phyloP scores from a whole-genome alignment of 345 rosid genomes.

The Arabidopsis suecica region DNA sequence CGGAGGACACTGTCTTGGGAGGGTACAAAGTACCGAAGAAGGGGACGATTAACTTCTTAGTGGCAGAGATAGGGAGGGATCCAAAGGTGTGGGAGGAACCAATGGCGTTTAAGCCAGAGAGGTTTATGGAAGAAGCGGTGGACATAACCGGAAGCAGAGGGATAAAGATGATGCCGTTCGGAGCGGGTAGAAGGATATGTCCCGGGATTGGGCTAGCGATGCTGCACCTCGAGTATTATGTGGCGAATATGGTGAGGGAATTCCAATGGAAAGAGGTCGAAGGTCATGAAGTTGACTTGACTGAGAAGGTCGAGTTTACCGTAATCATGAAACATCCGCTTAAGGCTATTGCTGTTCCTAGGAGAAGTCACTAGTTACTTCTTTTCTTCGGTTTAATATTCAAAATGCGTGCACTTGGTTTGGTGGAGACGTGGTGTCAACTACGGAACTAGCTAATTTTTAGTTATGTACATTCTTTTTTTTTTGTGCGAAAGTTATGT shows the following conservation, averaged over 20 bases:
- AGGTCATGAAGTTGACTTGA: conserved; percentile 38
- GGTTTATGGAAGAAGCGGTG: conserved; percentile 38
- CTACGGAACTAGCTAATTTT: too few relatives aligned
- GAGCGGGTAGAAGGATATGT: conserved; percentile 53
- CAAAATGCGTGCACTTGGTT: not conserved
- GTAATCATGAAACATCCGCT: conserved; percentile 44
- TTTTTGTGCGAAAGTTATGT: too few relatives aligned
- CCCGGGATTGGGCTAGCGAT: conserved; percentile 46
- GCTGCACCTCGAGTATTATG: conserved; percentile 51
- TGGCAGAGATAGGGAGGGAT: conserved; percentile 49
- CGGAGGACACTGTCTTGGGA: conserved; percentile 40
- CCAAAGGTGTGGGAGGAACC: conserved; percentile 49
- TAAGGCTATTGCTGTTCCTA: conserved; percentile 40
- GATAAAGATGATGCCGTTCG: conserved; percentile 57
- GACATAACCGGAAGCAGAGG: conserved; percentile 49
- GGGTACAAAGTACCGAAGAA: conserved; percentile 46
- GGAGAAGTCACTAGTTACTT: conserved; percentile 16
- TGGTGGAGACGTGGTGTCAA: too few relatives aligned
- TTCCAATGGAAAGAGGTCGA: conserved; percentile 47
- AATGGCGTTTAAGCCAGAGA: conserved; percentile 52
- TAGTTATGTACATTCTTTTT: too few relatives aligned
- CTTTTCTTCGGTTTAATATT: not conserved
- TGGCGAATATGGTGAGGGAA: conserved; percentile 44
- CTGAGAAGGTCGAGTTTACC: conserved; percentile 44
- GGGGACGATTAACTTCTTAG: conserved; percentile 40